A percentile compares a stretch with the other conserved stretches of the same genome.
Evolutionary conservation across 2,329 filamentous ascomycete species (phyloP).

Genomic region (Cladobotryum mycophilum): DNA sequence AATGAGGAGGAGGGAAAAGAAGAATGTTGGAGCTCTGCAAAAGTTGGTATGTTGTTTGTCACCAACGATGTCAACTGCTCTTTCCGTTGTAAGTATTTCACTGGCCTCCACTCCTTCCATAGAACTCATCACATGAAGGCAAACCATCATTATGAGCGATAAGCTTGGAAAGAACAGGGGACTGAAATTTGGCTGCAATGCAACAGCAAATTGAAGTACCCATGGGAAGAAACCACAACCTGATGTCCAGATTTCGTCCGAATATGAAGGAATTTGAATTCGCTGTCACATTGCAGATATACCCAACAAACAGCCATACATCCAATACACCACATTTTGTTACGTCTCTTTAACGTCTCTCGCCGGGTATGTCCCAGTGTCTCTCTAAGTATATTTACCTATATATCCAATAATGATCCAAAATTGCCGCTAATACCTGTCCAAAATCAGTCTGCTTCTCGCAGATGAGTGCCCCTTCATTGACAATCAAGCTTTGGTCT

Average conservation of each 20-base stretch:
- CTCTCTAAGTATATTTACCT: neutral
- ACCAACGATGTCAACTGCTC: neutral
- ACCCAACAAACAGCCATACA: no score
- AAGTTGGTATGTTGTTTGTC: neutral
- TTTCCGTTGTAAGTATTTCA: neutral
- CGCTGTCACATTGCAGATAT: neutral
- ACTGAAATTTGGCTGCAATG: no score
- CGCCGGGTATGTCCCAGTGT: neutral
- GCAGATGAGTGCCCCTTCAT: no score
- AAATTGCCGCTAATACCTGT: neutral
- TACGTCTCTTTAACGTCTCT: neutral
- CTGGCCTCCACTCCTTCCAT: neutral
- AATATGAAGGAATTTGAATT: no score
- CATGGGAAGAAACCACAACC: no score
- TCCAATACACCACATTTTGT: neutral
- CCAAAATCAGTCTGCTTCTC: no score
- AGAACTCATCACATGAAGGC: neutral
- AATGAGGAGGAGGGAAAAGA: neutral
- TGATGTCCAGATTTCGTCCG: no score
- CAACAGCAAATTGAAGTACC: no score
- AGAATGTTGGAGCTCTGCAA: neutral
- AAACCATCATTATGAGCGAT: no score
- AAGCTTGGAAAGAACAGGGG: no score
- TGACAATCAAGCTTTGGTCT: slow-evolving; percentile 8
- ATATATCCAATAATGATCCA: neutral